Base-by-base conservation (phyloP, 331 rosid genomes). In the Acacia concinna region DNA sequence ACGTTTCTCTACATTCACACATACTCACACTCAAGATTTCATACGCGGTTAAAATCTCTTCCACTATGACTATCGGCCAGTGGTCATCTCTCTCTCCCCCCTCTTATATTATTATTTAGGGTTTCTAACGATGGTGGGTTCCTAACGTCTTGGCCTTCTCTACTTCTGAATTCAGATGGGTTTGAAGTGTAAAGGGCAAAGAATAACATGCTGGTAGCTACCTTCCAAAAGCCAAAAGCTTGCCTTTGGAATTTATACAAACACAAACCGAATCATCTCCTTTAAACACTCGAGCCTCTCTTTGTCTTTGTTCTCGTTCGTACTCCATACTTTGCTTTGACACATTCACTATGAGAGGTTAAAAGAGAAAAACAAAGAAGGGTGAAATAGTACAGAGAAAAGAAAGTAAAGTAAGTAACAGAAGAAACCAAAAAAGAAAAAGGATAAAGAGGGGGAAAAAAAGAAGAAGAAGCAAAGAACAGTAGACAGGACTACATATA, bases 201-300 rank as follows among this genome's bases (percentile, higher is more conserved):
- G 64, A 72, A 32, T 72, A 72, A 49, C 65, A 72, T 32, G 76
- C 8, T n/a, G 27, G 46, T 72, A 38, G 76, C 76, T 49, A 72
- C 28, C 62, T 23, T 72, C 65, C 76, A 72, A 72, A 51, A 41
- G 21, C 76, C 76, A 72, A 72, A 72, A 72, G 76, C 37, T 51
- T 51, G 76, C 46, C 63, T 32, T 72, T 72, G 76, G 76, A 72
- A 49, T 30, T 72, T 51, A 72, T 47, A 31, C 76, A 49, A 51
- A 51, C 76, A 32, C 31, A 20, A 72, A 72, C 32, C n/a, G n/a
- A 51, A 72, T 31, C 76, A 51, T 72, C 30, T 9, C 43, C 59
- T 49, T 46, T 21, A 49, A 47, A 20, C 75, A 3, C 6, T 23
- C 9, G 15, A 10, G 15, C 13, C 4, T 2, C 13, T 11, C 13